These are phyloP conservation scores for Coemansia sp. DNA, from an alignment of 192 early-diverging fungal genomes.

Conservation along the genomic window DNA sequence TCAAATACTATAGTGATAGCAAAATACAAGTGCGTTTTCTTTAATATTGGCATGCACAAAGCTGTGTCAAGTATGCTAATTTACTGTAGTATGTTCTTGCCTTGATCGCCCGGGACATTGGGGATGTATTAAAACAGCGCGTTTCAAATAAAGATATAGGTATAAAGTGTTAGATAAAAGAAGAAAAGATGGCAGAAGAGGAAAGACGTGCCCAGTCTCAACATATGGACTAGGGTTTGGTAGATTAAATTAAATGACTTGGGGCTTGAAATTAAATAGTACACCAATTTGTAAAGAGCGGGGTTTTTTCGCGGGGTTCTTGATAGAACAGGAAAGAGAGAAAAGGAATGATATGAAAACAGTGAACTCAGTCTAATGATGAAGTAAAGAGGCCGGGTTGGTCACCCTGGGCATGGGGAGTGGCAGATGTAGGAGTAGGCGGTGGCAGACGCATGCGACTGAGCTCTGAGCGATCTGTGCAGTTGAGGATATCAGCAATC, in stretches of 20 bases:
- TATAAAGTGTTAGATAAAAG: too few species aligned
- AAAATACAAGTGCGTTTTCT: not conserved
- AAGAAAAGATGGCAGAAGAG: too few species aligned
- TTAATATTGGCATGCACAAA: not conserved
- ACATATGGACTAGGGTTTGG: too few species aligned
- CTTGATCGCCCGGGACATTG: slow-evolving; percentile 3
- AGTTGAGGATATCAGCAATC: slow-evolving; percentile 56
- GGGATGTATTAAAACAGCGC: not conserved
- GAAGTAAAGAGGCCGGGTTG: slow-evolving; percentile 32
- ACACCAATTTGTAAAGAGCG: too few species aligned
- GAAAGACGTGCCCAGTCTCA: too few species aligned
- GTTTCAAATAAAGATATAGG: too few species aligned
- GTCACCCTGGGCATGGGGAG: slow-evolving; percentile 30
- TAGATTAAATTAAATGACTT: too few species aligned
- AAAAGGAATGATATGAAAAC: not conserved
- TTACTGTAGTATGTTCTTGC: not conserved
- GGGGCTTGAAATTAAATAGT: too few species aligned
- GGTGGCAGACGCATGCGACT: slow-evolving; percentile 54
- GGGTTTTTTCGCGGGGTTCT: too few species aligned
- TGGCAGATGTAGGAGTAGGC: slow-evolving; percentile 41
- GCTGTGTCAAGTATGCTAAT: not conserved
- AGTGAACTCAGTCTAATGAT: slow-evolving; percentile 20
- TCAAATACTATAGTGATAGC: slow-evolving; percentile 29
- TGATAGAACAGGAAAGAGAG: too few species aligned
- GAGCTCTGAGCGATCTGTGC: slow-evolving; percentile 55